phyloP scores from a whole-genome alignment of 176 grass and related monocot genomes.

The Alopecurus myosuroides region DNA sequence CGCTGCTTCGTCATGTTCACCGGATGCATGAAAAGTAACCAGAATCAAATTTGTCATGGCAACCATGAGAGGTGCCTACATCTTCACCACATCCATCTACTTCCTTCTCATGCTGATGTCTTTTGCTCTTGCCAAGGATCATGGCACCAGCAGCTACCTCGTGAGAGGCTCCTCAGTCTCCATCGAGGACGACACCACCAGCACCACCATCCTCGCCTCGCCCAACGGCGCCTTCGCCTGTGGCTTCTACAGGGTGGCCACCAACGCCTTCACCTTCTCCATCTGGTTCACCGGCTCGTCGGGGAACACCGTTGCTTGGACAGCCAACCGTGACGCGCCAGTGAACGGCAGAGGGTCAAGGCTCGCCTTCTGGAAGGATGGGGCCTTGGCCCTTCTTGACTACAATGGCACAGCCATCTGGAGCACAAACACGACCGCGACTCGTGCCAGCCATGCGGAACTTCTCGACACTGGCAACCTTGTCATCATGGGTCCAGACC shows the following conservation, averaged over 20 bases:
- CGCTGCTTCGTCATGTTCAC: background rate
- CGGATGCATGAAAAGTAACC: background rate
- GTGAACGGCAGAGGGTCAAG: conserved; percentile 52
- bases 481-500: conserved; percentile 9
- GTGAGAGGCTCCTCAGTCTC: conserved; percentile 2
- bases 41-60: background rate
- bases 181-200: conserved; percentile 1
- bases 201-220: conserved; percentile 29
- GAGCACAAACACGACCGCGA: conserved; percentile 24
- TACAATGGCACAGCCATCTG: conserved; percentile 26
- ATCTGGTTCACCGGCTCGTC: conserved; percentile 40
- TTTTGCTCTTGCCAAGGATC: background rate
- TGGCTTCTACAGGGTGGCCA: conserved; percentile 59
- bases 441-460: background rate
- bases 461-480: conserved; percentile 42
- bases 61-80: background rate
- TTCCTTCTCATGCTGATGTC: conserved; percentile 10
- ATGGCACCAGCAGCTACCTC: conserved; percentile 4
- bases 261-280: conserved; percentile 58
- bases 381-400: conserved; percentile 20
- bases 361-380: conserved; percentile 14
- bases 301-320: conserved; percentile 37
- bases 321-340: conserved; percentile 46
- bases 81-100: background rate
- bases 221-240: conserved; percentile 39